Conservation (phyloP, 2,329 filamentous ascomycete species). For the Colletotrichum filicis region DNA sequence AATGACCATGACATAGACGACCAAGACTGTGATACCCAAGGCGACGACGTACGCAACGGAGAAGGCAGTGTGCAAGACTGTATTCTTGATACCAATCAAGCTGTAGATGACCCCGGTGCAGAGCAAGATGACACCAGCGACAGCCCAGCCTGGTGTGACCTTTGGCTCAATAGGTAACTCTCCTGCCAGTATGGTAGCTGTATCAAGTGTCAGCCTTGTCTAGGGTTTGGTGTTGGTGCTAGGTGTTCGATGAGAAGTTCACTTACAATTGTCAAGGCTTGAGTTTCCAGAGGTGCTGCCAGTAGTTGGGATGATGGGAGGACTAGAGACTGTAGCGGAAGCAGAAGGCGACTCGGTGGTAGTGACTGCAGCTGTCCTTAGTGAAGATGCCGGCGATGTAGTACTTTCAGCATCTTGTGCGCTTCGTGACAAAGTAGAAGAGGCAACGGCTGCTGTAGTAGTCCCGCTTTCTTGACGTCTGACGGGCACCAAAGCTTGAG, state of each 20-base stretch:
- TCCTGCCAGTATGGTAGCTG: constrained; percentile 59
- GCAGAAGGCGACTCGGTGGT: background rate
- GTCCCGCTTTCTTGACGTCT: constrained; percentile 46
- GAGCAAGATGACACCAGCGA: constrained; percentile 82
- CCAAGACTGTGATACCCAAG: constrained; percentile 81
- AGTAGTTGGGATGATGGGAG: constrained; percentile 24
- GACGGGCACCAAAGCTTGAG: constrained; percentile 45
- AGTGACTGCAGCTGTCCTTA: constrained; percentile 5
- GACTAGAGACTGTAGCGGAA: constrained; percentile 6
- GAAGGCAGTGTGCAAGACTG: constrained; percentile 82
- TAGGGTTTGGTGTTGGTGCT: no score
- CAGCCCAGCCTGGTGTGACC: constrained; percentile 83
- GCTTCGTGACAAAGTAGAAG: constrained; percentile 21
- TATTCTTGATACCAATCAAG: constrained; percentile 85
- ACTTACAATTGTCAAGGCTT: constrained; percentile 48
- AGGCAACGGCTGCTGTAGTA: constrained; percentile 37
- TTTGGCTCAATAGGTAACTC: constrained; percentile 77
- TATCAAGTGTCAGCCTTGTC: background rate
- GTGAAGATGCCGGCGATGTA: background rate
- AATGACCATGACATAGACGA: constrained; percentile 87
- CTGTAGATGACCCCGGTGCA: constrained; percentile 76
- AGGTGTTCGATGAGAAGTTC: background rate
- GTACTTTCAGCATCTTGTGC: constrained; percentile 2
- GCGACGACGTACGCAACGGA: constrained; percentile 80
- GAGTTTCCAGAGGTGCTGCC: constrained; percentile 42